Evolutionary conservation across 495 filamentous ascomycete species (phyloP), one percentile per base, ranked within the genome.

Genomic region (Evernia prunastri): DNA sequence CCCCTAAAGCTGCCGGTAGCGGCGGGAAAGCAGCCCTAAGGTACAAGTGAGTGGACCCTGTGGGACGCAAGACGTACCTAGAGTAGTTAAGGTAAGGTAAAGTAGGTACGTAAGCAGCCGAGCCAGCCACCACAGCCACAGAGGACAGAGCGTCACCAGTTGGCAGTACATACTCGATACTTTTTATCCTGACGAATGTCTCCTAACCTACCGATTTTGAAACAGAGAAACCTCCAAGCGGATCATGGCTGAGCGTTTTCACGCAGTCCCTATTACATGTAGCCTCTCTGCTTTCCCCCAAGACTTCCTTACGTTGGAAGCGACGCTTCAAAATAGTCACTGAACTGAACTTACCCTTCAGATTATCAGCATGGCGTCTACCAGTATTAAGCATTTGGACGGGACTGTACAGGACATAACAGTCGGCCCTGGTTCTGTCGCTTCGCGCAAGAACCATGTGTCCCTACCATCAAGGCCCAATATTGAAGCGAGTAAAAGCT

Each of bases 391-490:
- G 35, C 33, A 33, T 9, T 42, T 67, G 20, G 61, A 67, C 11
- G 61, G 64, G 45, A 56, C 40, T 18, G 40, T 67, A 45, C 61
- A 67, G 3, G 12, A 25, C n/a, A 25, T 27, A 13, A 20, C 45
- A 36, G 18, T 42, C 3, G 40, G n/a, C 25, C 20, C 25, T 7
- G 39, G 10, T 29, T 29, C 35, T 27, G 33, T 20, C 27, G 35
- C 25, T 29, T 13, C 36, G 3, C 53, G 37, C 8, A 40, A 47
- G 15, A 58, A 57, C 25, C 43, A 61, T 8, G 13, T 23, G 0
- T 29, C 51, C 4, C 51, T 49, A 35, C 57, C 65, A 33, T 25
- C 43, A 11, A 58, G 59, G 53, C 64, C 61, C 23, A 64, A 56
- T 20, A 61, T 60, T 47, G 54, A 59, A n/a, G 59, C n/a, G 11